phyloP scores from a whole-genome alignment of 1,284 basidiomycete genomes.

The Ustilago xerochloae region DNA sequence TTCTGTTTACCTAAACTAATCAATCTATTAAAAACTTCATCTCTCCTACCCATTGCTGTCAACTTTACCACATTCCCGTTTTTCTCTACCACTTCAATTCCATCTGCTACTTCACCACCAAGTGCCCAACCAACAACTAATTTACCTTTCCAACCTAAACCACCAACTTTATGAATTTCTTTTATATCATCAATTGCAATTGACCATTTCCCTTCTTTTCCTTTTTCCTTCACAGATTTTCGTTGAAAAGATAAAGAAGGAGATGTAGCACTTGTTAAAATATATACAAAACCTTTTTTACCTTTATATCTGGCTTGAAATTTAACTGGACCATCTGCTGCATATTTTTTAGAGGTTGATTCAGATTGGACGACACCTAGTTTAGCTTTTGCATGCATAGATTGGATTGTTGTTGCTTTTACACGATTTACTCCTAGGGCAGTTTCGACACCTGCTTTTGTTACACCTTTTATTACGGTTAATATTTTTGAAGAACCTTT shows the following conservation, averaged over 20 bases:
- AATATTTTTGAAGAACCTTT: slow-evolving; percentile 54
- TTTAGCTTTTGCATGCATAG: slow-evolving; percentile 58
- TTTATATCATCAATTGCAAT: slow-evolving; percentile 65
- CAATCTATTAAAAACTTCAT: slow-evolving; percentile 68
- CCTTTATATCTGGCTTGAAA: slow-evolving; percentile 63
- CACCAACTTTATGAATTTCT: slow-evolving; percentile 65
- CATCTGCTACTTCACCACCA: slow-evolving; percentile 54
- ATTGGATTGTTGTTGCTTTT: slow-evolving; percentile 61
- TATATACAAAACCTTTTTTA: slow-evolving; percentile 59
- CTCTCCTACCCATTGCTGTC: slow-evolving; percentile 66
- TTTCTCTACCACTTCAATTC: slow-evolving; percentile 54
- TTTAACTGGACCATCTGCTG: slow-evolving; percentile 34
- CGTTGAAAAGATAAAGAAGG: slow-evolving; percentile 62
- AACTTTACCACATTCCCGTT: slow-evolving; percentile 54
- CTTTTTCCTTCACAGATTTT: no score
- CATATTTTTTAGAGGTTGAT: slow-evolving; percentile 20
- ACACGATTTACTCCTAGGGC: slow-evolving; percentile 66
- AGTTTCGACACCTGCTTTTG: slow-evolving; percentile 58
- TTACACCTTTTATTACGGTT: slow-evolving; percentile 58
- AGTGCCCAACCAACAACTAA: slow-evolving; percentile 61
- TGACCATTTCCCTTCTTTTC: slow-evolving; percentile 42
- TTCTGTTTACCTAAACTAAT: slow-evolving; percentile 51
- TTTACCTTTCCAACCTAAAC: slow-evolving; percentile 67
- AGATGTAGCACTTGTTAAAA: slow-evolving; percentile 66
- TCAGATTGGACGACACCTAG: slow-evolving; percentile 62